Conservation (phyloP, 2,329 filamentous ascomycete species). For the Aspergillus amoenus region DNA sequence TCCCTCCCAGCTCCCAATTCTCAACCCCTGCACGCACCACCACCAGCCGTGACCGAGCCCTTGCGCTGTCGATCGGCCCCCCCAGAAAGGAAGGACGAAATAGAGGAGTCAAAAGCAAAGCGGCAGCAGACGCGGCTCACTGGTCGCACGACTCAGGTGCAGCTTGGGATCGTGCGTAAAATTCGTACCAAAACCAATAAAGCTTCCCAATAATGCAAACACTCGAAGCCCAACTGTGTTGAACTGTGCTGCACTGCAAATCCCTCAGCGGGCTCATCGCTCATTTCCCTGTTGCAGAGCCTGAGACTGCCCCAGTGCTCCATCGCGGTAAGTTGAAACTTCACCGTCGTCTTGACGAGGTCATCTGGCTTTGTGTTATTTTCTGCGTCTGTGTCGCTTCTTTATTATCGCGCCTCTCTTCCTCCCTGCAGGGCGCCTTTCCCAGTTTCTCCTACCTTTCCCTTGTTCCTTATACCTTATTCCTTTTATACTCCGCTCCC, state of each 20-base stretch:
- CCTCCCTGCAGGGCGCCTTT: not conserved
- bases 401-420: not conserved
- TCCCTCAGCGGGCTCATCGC: not conserved
- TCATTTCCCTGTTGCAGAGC: slow-evolving; percentile 3
- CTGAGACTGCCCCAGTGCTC: not conserved
- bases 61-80: slow-evolving; percentile 26
- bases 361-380: slow-evolving; percentile 6
- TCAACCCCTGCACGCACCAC: slow-evolving; percentile 1
- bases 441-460: not conserved
- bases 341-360: not conserved
- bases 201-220: slow-evolving; percentile 12
- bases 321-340: slow-evolving; percentile 6
- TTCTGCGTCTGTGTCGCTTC: slow-evolving; percentile 1
- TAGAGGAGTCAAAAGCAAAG: slow-evolving; percentile 10
- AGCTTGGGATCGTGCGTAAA: slow-evolving; percentile 17
- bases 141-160: slow-evolving; percentile 18
- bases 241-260: slow-evolving; percentile 9
- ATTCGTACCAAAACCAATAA: slow-evolving; percentile 9
- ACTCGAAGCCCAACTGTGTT: slow-evolving; percentile 3
- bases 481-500: not conserved
- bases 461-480: not conserved
- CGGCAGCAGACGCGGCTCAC: slow-evolving; percentile 3
- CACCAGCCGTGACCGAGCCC: slow-evolving; percentile 12
- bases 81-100: slow-evolving; percentile 17
- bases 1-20: slow-evolving; percentile 2